Conservation (phyloP, 1,284 basidiomycete genomes). For the Amylostereum areolatum region DNA sequence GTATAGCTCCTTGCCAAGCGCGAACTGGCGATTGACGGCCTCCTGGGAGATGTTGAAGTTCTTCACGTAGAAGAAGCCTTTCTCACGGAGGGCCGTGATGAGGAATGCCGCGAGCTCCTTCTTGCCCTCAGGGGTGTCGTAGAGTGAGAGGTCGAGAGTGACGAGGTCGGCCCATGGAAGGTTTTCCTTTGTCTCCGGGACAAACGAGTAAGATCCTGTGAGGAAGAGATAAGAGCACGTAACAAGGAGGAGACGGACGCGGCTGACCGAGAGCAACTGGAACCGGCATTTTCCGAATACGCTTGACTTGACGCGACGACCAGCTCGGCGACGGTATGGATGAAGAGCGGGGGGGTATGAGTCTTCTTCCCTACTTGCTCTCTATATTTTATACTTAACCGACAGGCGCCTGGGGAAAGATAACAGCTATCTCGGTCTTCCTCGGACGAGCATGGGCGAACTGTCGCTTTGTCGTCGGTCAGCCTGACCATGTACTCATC, state of each 20-base stretch:
- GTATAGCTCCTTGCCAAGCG: constrained; percentile 32
- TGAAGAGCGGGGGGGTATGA: too few relatives aligned
- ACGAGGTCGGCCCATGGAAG: constrained; percentile 47
- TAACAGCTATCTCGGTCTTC: too few relatives aligned
- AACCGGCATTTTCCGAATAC: not conserved
- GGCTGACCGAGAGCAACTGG: not conserved
- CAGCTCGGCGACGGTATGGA: too few relatives aligned
- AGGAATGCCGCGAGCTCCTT: constrained; percentile 34
- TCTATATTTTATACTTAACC: too few relatives aligned
- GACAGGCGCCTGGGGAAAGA: too few relatives aligned
- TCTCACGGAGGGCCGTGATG: constrained; percentile 33
- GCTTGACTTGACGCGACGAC: too few relatives aligned
- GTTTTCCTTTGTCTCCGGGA: constrained; percentile 25
- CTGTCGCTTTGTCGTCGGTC: too few relatives aligned
- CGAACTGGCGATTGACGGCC: constrained; percentile 29
- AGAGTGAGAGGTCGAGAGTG: constrained; percentile 41
- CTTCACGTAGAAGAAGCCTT: constrained; percentile 38
- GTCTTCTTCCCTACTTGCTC: too few relatives aligned
- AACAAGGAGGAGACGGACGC: not conserved
- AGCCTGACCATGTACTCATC: too few relatives aligned
- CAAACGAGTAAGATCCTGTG: not conserved
- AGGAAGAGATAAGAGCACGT: not conserved
- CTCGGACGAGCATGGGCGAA: too few relatives aligned
- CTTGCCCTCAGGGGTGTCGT: constrained; percentile 37
- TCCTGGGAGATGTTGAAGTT: constrained; percentile 33